Evolutionary conservation across 306 rosid genomes (phyloP).

Genomic region (Abrus precatorius): DNA sequence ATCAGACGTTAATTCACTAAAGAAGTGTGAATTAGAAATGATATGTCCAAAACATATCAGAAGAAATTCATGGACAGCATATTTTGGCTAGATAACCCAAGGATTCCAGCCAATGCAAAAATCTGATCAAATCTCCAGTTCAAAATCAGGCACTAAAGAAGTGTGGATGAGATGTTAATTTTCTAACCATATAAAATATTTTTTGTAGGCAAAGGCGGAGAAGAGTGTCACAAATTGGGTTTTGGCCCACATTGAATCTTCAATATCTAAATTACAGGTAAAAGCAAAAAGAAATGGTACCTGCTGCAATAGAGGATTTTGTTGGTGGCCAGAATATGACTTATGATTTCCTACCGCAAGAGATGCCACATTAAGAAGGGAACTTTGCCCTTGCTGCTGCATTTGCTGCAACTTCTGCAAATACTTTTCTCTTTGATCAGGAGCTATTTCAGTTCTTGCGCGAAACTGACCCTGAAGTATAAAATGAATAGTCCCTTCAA

Average conservation of each 20-base stretch:
- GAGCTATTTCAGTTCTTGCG: slow-evolving; percentile 85
- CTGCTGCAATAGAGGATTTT: slow-evolving; percentile 82
- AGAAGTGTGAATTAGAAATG: too few relatives aligned
- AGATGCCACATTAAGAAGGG: slow-evolving; percentile 70
- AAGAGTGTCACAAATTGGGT: not conserved
- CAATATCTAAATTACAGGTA: not conserved
- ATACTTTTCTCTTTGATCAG: slow-evolving; percentile 87
- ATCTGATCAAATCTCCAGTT: not conserved
- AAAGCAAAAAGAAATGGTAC: slow-evolving; percentile 43
- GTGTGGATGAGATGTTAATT: not conserved
- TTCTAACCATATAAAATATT: not conserved
- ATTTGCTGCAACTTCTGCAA: slow-evolving; percentile 86
- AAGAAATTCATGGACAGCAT: not conserved
- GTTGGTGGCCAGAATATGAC: slow-evolving; percentile 78
- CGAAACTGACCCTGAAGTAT: slow-evolving; percentile 68
- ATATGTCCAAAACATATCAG: not conserved
- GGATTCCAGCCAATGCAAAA: not conserved
- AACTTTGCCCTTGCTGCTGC: slow-evolving; percentile 79
- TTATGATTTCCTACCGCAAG: slow-evolving; percentile 73
- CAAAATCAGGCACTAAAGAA: not conserved
- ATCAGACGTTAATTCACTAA: not conserved
- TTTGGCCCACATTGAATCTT: slow-evolving; percentile 2
- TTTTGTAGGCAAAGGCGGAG: not conserved
- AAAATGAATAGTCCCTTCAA: slow-evolving; percentile 43
- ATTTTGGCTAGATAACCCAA: not conserved